Evolutionary conservation across 345 rosid genomes (phyloP), one percentile per base, ranked within the genome.

Genomic region (Brassica rapa): DNA sequence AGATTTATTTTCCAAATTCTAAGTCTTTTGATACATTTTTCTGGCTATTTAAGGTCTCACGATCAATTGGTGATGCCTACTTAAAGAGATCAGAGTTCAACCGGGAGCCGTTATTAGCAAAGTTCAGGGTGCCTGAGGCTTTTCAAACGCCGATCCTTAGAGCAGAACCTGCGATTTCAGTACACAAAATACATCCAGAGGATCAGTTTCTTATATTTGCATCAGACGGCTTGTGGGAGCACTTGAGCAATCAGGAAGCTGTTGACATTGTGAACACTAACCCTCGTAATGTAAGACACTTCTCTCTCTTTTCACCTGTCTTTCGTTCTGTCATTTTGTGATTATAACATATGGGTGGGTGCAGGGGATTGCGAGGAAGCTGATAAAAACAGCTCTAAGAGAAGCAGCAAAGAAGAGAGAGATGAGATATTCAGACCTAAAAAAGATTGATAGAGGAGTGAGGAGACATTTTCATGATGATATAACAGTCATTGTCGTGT

Each of bases 141-240:
- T 81, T 81, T 8, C 74, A 71, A 2, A 68, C 60, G 8, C 84
- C 84, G 0, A 81, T 81, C 23, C 84, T 81, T 37, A 72, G 15
- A 46, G 81, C 84, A 66, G 84, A 77, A 62, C 84, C 84, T 4
- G 46, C 81, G 32, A 67, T 81, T 16, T 57, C 81, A 51, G 71
- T 60, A 62, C 81, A 77, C 15, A 81, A 81, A 77, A 76, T 81
- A 30, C 70, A 60, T 72, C 78, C 84, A 61, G 84, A 71, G 23
- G 84, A 81, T 77, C 84, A 77, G 66, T 81, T 81, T 76, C 84
- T 81, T 35, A 81, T 81, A 70, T 81, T 81, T 76, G 84, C 84
- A 75, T 81, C 84, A 32, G 84, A 81, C 35, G 84, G 84, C 29
- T 71, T 81, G 51, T 81, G 84, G 84, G 84, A 81, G 55, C 84